Evolutionary conservation across 1,284 basidiomycete genomes (phyloP).

Genomic region (Coniferiporia weirii): DNA sequence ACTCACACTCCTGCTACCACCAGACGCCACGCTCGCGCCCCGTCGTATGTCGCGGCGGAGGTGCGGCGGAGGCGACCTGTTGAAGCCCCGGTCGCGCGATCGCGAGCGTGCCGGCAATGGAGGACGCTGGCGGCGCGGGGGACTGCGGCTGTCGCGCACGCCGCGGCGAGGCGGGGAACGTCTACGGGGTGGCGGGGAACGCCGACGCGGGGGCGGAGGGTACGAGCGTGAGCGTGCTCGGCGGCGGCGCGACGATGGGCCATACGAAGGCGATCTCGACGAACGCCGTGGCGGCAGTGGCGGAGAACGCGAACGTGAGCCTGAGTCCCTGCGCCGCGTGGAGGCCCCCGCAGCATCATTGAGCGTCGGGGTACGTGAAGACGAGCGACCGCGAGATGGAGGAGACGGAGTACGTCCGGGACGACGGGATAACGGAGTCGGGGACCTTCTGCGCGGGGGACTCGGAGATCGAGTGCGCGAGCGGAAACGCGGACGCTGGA

Average conservation of each 20-base stretch:
- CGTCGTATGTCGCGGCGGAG: constrained; percentile 15
- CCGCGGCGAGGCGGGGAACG: constrained; percentile 29
- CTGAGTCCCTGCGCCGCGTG: constrained; percentile 23
- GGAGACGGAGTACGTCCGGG: constrained; percentile 24
- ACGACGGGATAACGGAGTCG: constrained; percentile 19
- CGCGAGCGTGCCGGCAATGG: constrained; percentile 3
- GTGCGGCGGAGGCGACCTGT: constrained; percentile 18
- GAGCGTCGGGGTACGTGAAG: constrained; percentile 12
- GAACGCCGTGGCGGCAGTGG: constrained; percentile 24
- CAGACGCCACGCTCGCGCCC: constrained; percentile 6
- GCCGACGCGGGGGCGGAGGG: constrained; percentile 52
- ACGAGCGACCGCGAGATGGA: constrained; percentile 19
- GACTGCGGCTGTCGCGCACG: constrained; percentile 27
- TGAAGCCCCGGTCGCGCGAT: constrained; percentile 4
- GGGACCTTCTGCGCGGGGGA: constrained; percentile 14
- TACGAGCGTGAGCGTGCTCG: constrained; percentile 44
- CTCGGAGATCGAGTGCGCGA: constrained; percentile 22
- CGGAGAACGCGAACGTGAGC: constrained; percentile 29
- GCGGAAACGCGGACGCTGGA: constrained; percentile 21
- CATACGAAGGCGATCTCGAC: constrained; percentile 28
- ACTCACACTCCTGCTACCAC: constrained; percentile 18
- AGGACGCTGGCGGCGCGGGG: constrained; percentile 23
- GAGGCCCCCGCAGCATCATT: neutral
- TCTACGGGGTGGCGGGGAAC: constrained; percentile 42
- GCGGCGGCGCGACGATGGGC: constrained; percentile 38